A percentile compares a stretch with the other conserved stretches of the same genome.
These are phyloP conservation scores for Melanomma pulvis-pyrius DNA, from an alignment of 495 filamentous ascomycete genomes.

Conservation along the genomic window DNA sequence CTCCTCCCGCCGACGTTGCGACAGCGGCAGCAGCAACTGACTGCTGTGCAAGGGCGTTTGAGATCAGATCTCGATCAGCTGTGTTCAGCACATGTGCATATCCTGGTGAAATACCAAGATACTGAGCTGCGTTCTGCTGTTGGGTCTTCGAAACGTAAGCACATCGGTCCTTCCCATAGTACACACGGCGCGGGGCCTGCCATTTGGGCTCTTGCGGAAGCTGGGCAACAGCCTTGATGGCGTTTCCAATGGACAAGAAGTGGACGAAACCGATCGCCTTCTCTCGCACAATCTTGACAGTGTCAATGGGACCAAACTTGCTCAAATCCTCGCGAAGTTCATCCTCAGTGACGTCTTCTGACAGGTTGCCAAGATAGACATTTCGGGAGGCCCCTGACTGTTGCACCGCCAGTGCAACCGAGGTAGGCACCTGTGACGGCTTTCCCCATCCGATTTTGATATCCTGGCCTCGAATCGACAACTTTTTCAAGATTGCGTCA, in stretches of 20 bases:
- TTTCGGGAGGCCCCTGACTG: slow-evolving; percentile 98
- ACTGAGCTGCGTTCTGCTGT: slow-evolving; percentile 98
- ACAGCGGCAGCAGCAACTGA: slow-evolving; percentile 96
- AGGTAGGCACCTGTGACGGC: slow-evolving; percentile 96
- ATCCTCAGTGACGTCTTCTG: slow-evolving; percentile 86
- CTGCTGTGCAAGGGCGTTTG: slow-evolving; percentile 92
- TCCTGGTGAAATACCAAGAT: slow-evolving; percentile 95
- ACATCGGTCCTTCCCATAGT: slow-evolving; percentile 97
- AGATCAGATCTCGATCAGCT: slow-evolving; percentile 93
- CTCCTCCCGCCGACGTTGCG: slow-evolving; percentile 91
- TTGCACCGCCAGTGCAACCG: slow-evolving; percentile 92
- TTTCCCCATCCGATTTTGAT: slow-evolving; percentile 99
- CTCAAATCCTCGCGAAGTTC: slow-evolving; percentile 92
- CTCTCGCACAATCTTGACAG: slow-evolving; percentile 95
- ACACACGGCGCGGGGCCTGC: slow-evolving; percentile 92
- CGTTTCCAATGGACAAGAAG: slow-evolving; percentile 95
- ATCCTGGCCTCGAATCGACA: slow-evolving; percentile 95
- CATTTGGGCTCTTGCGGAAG: slow-evolving; percentile 95
- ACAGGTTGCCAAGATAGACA: slow-evolving; percentile 92
- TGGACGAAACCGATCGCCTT: slow-evolving; percentile 99
- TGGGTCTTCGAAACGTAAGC: slow-evolving; percentile 99
- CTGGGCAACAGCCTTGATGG: slow-evolving; percentile 98
- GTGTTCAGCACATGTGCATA: slow-evolving; percentile 95
- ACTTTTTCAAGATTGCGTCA: slow-evolving; percentile 98
- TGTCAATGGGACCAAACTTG: slow-evolving; percentile 96